Evolutionary conservation across 331 rosid genomes (phyloP), one percentile per base, ranked within the genome.

Genomic region (Pyracantha coccinea): DNA sequence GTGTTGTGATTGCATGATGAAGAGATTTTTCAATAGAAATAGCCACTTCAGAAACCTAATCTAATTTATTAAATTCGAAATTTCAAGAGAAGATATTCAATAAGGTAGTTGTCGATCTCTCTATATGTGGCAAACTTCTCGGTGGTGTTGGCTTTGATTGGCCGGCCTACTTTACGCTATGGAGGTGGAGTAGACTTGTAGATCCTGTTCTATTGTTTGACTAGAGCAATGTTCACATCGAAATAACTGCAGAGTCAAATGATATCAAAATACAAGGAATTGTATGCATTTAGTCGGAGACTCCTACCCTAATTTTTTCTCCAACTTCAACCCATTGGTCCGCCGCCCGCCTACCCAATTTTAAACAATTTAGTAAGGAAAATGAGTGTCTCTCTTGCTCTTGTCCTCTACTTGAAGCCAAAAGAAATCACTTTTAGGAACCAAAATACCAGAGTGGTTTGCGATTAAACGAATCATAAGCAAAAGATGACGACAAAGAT

Each of bases 381-480:
- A 21, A 23, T 53, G 28, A 65, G 33, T 41, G 60, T 25, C 27
- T 24, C 63, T 29, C 12, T 33, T 12, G 32, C 24, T 59, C 58
- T 38, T 57, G 74, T 67, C 20, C 44, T 17, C 32, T 41, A 16
- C 52, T 32, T 60, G 61, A 62, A 74, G 60, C 77, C 44, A 17
- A 67, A 79, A 27, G 55, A 65, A 54, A 44, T 9, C 23, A 23
- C 24, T 20, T 73, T 73, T 17, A 73, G 58, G 35, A 62, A 28
- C 14, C 45, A 73, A 65, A 44, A 53, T 67, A 71, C 32, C 61
- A 15, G 83, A 44, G 78, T 67, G 8, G 66, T 73, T 79, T 57
- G 67, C 31, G 13, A 53, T 69, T 66, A 45, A 79, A 66, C 64
- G 71, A 77, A 78, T 62, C 74, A 31, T 55, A 45, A 15, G 41